Conservation (phyloP, 108 stramenopile genomes). For the Aurantiochytrium sp. region DNA sequence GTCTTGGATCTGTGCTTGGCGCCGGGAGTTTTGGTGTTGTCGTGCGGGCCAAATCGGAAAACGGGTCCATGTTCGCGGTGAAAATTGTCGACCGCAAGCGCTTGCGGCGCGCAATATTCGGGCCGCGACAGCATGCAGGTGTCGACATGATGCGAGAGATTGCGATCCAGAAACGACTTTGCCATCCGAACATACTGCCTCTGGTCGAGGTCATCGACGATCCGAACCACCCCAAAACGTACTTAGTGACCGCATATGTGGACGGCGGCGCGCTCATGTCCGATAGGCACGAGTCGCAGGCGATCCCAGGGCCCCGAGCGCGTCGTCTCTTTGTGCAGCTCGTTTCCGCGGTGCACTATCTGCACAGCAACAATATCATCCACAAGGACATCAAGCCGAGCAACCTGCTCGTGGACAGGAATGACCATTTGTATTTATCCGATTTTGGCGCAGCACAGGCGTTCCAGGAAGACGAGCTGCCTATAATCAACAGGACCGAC, state of each 20-base stretch:
- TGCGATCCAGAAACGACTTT: conserved; percentile 35
- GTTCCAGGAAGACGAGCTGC: background rate
- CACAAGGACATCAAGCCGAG: conserved; percentile 46
- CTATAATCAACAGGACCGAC: conserved; percentile 5
- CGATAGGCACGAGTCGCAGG: background rate
- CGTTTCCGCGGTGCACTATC: conserved; percentile 33
- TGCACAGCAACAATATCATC: conserved; percentile 36
- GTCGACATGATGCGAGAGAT: conserved; percentile 15
- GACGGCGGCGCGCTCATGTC: conserved; percentile 38
- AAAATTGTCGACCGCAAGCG: conserved; percentile 7
- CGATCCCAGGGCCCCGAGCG: background rate
- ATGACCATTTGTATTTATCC: conserved; percentile 26
- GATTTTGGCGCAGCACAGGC: conserved; percentile 46
- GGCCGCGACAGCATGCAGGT: background rate
- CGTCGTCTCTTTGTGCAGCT: conserved; percentile 32
- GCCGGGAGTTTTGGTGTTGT: background rate
- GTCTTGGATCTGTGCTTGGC: background rate
- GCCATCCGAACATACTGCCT: conserved; percentile 37
- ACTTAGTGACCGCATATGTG: conserved; percentile 34
- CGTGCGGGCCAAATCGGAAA: background rate
- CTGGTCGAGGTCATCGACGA: conserved; percentile 45
- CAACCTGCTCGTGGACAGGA: conserved; percentile 30
- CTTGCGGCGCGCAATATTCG: background rate
- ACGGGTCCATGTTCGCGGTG: background rate
- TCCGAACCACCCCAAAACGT: conserved; percentile 29